Conservation (phyloP, 176 grass and related monocot genomes). For the Neostapfia colusana region DNA sequence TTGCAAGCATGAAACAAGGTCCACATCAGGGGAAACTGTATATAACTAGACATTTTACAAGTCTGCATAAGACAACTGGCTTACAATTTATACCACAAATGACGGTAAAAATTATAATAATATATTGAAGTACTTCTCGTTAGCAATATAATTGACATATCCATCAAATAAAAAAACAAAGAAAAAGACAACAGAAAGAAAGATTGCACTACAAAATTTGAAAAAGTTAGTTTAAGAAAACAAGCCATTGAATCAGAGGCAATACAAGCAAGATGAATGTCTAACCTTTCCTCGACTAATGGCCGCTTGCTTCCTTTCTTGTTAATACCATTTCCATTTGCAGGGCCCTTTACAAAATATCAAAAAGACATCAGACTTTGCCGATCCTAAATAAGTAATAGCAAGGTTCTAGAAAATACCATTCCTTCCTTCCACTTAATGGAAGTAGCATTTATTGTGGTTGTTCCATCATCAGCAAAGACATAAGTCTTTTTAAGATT, state of each 20-base stretch:
- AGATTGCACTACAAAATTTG: not conserved
- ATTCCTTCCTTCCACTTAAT: conserved; percentile 99
- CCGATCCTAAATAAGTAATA: conserved; percentile 13
- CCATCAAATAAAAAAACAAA: not conserved
- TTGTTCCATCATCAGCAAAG: conserved; percentile 85
- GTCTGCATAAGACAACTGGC: not conserved
- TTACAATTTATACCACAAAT: no score
- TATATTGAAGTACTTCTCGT: no score
- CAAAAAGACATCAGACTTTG: conserved; percentile 41
- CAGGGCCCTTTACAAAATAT: conserved; percentile 52
- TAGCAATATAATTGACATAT: no score
- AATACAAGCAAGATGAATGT: conserved; percentile 16
- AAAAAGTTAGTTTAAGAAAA: not conserved
- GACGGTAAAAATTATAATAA: no score
- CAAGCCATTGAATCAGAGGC: not conserved
- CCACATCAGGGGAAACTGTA: not conserved
- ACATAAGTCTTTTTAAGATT: conserved; percentile 82
- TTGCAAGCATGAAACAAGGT: not conserved
- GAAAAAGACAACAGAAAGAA: no score
- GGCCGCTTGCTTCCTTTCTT: conserved; percentile 80
- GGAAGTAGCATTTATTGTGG: conserved; percentile 66
- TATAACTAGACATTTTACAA: not conserved
- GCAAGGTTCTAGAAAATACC: conserved; percentile 42
- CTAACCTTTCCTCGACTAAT: conserved; percentile 87
- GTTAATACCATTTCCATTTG: conserved; percentile 60